These are phyloP conservation scores for Odonthalia washingtoniensis DNA, from an alignment of 31 red algal genomes.

Conservation along the genomic window DNA sequence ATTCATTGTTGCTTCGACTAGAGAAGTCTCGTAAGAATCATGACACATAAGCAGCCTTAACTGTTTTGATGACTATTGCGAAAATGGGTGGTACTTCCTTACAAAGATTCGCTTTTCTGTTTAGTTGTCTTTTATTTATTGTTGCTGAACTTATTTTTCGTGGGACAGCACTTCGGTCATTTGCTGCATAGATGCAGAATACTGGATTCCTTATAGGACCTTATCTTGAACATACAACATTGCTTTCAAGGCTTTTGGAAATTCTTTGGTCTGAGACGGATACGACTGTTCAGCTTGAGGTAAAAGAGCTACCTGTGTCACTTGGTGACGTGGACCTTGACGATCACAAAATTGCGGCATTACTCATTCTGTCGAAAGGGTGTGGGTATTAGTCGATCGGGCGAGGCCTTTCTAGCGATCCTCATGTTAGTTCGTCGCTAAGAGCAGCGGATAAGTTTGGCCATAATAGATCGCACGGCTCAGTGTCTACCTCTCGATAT, in stretches of 20 bases:
- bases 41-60: slow-evolving; percentile 49
- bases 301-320: slow-evolving; percentile 77
- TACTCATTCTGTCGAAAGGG: slow-evolving; percentile 3
- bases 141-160: slow-evolving; percentile 61
- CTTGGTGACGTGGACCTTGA: slow-evolving; percentile 89
- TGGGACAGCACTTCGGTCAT: slow-evolving; percentile 72
- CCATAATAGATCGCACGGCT: too few relatives aligned
- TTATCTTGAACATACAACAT: slow-evolving; percentile 56
- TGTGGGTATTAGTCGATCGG: neutral
- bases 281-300: slow-evolving; percentile 65
- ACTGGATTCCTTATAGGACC: slow-evolving; percentile 79
- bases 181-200: slow-evolving; percentile 81
- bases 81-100: slow-evolving; percentile 76
- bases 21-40: slow-evolving; percentile 53
- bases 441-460: neutral
- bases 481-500: too few relatives aligned
- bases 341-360: slow-evolving; percentile 72
- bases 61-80: slow-evolving; percentile 69
- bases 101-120: too few relatives aligned
- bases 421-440: neutral
- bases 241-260: slow-evolving; percentile 81
- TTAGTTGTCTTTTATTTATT: too few relatives aligned
- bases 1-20: slow-evolving; percentile 61
- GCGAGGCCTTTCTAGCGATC: neutral
- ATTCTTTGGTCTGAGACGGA: slow-evolving; percentile 71